These are phyloP conservation scores for Sarocladium oryzae DNA, from an alignment of 2,329 filamentous ascomycete species.

Conservation along the genomic window DNA sequence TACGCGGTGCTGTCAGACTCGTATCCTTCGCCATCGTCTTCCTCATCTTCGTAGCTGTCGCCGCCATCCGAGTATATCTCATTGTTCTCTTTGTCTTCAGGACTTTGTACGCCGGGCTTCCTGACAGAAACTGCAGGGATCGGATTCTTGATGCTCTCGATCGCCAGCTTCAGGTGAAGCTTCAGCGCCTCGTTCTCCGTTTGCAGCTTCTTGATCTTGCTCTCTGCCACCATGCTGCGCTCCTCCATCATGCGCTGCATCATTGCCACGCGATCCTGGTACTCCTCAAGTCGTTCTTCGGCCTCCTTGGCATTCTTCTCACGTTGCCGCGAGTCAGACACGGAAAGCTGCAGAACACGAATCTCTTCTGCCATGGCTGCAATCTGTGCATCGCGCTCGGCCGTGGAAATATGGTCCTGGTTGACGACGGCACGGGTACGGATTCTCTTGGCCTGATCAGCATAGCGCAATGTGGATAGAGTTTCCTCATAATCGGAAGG, in stretches of 20 bases:
- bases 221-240: slow-evolving; percentile 79
- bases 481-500: slow-evolving; percentile 97
- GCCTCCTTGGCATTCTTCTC: slow-evolving; percentile 74
- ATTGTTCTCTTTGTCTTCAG: slow-evolving; percentile 27
- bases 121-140: slow-evolving; percentile 56
- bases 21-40: slow-evolving; percentile 54
- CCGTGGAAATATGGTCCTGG: slow-evolving; percentile 86
- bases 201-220: slow-evolving; percentile 84
- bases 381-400: slow-evolving; percentile 91
- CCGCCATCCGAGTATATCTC: slow-evolving; percentile 19
- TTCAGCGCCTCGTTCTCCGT: slow-evolving; percentile 87
- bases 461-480: slow-evolving; percentile 89
- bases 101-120: slow-evolving; percentile 18
- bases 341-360: slow-evolving; percentile 70
- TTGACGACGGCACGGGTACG: slow-evolving; percentile 92
- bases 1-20: slow-evolving; percentile 40
- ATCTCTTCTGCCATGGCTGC: slow-evolving; percentile 94
- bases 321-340: slow-evolving; percentile 56
- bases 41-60: slow-evolving; percentile 22
- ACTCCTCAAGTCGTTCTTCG: slow-evolving; percentile 85
- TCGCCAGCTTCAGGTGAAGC: slow-evolving; percentile 78
- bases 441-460: slow-evolving; percentile 95
- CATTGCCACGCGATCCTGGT: slow-evolving; percentile 79
- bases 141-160: slow-evolving; percentile 84
- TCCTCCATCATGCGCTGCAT: slow-evolving; percentile 98